Percentiles rank a stretch among this genome's conserved stretches.
Evolutionary conservation across 192 early-diverging fungal species (phyloP).

Genomic region (Entomortierella lignicola): DNA sequence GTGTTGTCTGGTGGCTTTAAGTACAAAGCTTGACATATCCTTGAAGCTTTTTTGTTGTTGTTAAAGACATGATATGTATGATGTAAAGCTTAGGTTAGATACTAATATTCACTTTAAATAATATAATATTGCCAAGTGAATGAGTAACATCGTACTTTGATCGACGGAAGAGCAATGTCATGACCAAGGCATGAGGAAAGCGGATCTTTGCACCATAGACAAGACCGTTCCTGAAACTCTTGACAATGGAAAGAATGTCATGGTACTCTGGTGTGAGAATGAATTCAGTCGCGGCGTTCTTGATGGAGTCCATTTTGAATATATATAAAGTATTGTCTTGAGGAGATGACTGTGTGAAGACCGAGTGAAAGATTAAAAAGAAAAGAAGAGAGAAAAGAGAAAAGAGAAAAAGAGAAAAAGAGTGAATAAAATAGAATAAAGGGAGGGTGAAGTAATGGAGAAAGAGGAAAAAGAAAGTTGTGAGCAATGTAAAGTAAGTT

Average conservation of each 20-base stretch:
- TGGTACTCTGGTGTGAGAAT: slow-evolving; percentile 82
- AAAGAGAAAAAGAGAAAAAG: background rate
- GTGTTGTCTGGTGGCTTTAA: slow-evolving; percentile 91
- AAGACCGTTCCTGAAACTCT: slow-evolving; percentile 93
- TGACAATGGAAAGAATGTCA: slow-evolving; percentile 85
- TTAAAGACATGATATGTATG: too few relatives aligned
- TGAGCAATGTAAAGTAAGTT: background rate
- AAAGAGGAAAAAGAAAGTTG: background rate
- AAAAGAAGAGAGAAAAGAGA: background rate
- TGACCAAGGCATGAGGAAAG: slow-evolving; percentile 97
- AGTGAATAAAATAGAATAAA: background rate
- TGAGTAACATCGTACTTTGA: slow-evolving; percentile 69
- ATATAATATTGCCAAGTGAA: background rate
- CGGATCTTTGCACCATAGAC: slow-evolving; percentile 97
- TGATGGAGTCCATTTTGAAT: slow-evolving; percentile 44
- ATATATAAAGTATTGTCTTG: background rate
- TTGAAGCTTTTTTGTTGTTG: slow-evolving; percentile 72
- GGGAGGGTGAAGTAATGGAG: background rate
- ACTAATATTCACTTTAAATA: too few relatives aligned
- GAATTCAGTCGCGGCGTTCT: slow-evolving; percentile 58
- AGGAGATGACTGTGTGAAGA: background rate
- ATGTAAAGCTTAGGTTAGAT: too few relatives aligned
- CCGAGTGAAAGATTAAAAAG: background rate
- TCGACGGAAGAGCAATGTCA: slow-evolving; percentile 94
- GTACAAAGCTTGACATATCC: slow-evolving; percentile 80